Base-by-base conservation (phyloP, 1,284 basidiomycete genomes). In the Gymnopus androsaceus region DNA sequence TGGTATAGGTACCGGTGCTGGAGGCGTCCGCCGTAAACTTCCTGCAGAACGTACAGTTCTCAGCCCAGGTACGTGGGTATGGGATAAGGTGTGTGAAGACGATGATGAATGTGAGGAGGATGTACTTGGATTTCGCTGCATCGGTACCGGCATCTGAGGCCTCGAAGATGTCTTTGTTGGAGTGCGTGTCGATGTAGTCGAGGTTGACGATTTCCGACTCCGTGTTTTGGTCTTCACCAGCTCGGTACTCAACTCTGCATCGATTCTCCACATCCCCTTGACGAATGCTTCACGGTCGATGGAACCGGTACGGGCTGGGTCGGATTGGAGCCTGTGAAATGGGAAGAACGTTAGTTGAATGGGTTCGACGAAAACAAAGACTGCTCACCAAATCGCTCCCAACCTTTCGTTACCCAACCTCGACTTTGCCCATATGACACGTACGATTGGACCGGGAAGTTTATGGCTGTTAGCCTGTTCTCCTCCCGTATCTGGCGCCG, bases 181-280 rank as follows among this genome's bases (percentile, higher is more conserved):
- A n/a, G n/a, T n/a, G n/a, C n/a, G n/a, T n/a, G n/a, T n/a, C n/a
- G n/a, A n/a, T n/a, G n/a, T n/a, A n/a, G n/a, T n/a, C n/a, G n/a
- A n/a, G n/a, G n/a, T n/a, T n/a, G n/a, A n/a, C n/a, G n/a, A n/a
- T n/a, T n/a, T n/a, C n/a, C n/a, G n/a, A n/a, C n/a, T n/a, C n/a
- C n/a, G n/a, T n/a, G n/a, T 42, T 27, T 21, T 36, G 5, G 27
- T 28, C 19, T n/a, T 25, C 14, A 28, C 75, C 17, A 79, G 66
- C 61, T 85, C 82, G 14, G 78, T 76, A 44, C 80, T 75, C n/a
- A 93, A 77, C 63, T 91, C 90, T 67, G 92, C 89, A 69, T 93
- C 90, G 34, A 93, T 89, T 19, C 82, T 79, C 88, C 88, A 90
- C 88, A 92, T 91, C 37, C 89, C 91, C 56, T 76, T 79, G 28